phyloP scores from a whole-genome alignment of 2,329 filamentous ascomycete genomes.

The Hortaea sp. region DNA sequence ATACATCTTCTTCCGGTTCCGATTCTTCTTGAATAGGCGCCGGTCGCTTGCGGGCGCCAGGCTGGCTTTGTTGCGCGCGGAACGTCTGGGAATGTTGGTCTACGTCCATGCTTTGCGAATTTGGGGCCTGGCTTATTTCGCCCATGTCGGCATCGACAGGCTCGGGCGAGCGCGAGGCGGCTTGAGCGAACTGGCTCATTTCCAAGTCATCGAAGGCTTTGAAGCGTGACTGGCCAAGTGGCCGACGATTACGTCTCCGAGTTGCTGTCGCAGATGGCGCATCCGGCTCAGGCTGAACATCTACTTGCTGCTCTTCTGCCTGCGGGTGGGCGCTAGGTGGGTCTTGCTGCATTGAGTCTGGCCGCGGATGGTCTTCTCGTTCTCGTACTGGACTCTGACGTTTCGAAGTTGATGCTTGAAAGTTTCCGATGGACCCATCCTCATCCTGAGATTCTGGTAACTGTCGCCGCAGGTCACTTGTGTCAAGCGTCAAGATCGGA shows the following conservation, averaged over 20 bases:
- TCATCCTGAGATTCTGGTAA: constrained; percentile 45
- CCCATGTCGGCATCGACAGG: constrained; percentile 1
- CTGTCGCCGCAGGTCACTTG: constrained; percentile 58
- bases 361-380: not conserved
- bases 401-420: not conserved
- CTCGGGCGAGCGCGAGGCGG: constrained; percentile 12
- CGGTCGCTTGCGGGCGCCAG: constrained; percentile 18
- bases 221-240: constrained; percentile 41
- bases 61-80: constrained; percentile 7
- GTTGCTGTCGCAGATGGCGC: not conserved
- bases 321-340: not conserved
- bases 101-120: constrained; percentile 12
- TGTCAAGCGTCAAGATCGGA: constrained; percentile 73
- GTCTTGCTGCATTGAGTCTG: not conserved
- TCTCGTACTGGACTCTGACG: not conserved
- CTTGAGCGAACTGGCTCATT: constrained; percentile 18
- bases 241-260: not conserved
- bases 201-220: constrained; percentile 39
- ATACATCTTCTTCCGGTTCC: constrained; percentile 30
- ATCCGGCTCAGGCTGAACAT: not conserved
- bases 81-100: constrained; percentile 7
- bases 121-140: constrained; percentile 13
- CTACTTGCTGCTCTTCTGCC: not conserved
- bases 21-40: constrained; percentile 13
- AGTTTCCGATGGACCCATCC: not conserved